phyloP scores from a whole-genome alignment of 495 filamentous ascomycete genomes.

The Talaromyces thailandensis region DNA sequence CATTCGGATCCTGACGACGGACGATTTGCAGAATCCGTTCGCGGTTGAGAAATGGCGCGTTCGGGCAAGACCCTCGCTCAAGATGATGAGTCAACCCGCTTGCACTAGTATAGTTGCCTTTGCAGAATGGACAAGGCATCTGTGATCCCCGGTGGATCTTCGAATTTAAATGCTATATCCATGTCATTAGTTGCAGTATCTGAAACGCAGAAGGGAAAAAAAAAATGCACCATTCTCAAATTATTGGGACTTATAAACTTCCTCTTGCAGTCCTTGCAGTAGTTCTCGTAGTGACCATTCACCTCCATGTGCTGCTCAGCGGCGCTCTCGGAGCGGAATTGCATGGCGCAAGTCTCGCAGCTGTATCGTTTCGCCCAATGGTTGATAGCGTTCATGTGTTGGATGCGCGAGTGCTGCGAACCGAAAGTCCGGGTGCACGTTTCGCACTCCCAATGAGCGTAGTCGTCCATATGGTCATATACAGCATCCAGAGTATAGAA shows the following conservation, averaged over 20 bases:
- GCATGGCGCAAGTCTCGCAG: slow-evolving; percentile 28
- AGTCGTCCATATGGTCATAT: slow-evolving; percentile 19
- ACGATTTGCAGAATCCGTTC: slow-evolving; percentile 25
- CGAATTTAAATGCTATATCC: slow-evolving; percentile 36
- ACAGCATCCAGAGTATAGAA: slow-evolving; percentile 16
- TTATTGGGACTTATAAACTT: slow-evolving; percentile 29
- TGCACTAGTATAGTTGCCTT: slow-evolving; percentile 23
- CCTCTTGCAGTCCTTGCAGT: slow-evolving; percentile 28
- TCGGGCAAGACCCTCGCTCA: slow-evolving; percentile 30
- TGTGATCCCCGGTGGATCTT: slow-evolving; percentile 22
- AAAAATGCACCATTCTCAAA: slow-evolving; percentile 24
- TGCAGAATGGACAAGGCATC: slow-evolving; percentile 37
- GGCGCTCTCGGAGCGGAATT: slow-evolving; percentile 16
- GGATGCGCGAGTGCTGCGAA: slow-evolving; percentile 12
- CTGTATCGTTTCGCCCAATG: slow-evolving; percentile 20
- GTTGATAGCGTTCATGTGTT: slow-evolving; percentile 27
- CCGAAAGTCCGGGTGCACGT: slow-evolving; percentile 23
- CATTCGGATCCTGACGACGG: slow-evolving; percentile 22
- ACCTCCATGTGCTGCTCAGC: slow-evolving; percentile 29
- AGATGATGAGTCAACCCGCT: slow-evolving; percentile 38
- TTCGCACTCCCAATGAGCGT: slow-evolving; percentile 29
- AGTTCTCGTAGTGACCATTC: slow-evolving; percentile 22
- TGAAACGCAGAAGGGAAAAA: not conserved
- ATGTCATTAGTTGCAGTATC: not conserved
- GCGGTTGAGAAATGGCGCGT: slow-evolving; percentile 25